phyloP scores from a whole-genome alignment of 805 yeast species.

The Metschnikowia arizonensis region DNA sequence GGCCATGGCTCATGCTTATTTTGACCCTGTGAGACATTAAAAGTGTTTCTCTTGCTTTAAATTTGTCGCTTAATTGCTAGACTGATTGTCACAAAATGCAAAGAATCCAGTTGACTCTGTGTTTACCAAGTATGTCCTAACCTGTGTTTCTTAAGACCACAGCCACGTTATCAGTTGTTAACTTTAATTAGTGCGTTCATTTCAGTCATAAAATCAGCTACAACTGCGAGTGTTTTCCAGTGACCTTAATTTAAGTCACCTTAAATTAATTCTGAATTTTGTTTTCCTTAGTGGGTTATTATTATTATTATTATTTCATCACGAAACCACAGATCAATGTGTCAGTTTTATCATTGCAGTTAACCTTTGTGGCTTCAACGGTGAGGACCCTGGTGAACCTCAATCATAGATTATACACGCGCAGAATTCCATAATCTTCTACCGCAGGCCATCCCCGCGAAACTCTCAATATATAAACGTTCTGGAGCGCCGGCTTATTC shows the following conservation, averaged over 20 bases:
- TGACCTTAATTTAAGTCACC: not conserved
- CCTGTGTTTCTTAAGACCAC: not conserved
- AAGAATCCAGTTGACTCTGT: not conserved
- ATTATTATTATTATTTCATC: not conserved
- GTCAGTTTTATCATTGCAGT: not conserved
- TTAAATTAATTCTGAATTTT: not conserved
- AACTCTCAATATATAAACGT: not conserved
- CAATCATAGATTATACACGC: slow-evolving; percentile 1
- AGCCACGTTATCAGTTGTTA: not conserved
- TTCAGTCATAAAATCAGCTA: not conserved
- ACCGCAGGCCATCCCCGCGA: slow-evolving; percentile 4
- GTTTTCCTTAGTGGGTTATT: not conserved
- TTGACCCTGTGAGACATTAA: slow-evolving; percentile 33
- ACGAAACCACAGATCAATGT: not conserved
- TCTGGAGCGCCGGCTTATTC: not conserved
- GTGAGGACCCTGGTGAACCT: not conserved
- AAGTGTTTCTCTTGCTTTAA: not conserved
- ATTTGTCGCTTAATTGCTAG: not conserved
- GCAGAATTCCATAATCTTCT: slow-evolving; percentile 5
- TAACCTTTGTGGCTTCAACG: not conserved
- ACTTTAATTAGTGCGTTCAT: not conserved
- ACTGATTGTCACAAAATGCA: not conserved
- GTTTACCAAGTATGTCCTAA: too few species aligned
- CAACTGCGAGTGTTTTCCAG: not conserved
- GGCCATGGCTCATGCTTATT: slow-evolving; percentile 75